Conservation (phyloP, 495 filamentous ascomycete species). For the Aspergillus egyptiacus region DNA sequence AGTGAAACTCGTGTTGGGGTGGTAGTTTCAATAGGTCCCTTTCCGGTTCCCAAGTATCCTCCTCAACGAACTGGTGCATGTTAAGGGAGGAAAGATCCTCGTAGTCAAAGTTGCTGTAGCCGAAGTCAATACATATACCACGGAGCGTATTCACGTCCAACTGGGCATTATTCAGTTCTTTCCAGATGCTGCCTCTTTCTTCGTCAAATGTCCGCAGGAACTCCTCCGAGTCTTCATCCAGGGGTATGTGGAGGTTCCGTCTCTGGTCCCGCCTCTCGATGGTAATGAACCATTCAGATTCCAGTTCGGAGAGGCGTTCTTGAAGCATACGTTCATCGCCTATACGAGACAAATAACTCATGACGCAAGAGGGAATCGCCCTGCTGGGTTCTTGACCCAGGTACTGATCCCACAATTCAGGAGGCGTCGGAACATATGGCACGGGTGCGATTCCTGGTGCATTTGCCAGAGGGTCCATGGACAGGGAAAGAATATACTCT, state of each 20-base stretch:
- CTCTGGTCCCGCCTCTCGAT: conserved; percentile 17
- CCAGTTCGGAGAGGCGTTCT: conserved; percentile 25
- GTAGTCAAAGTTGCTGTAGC: conserved; percentile 10
- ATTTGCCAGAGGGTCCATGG: conserved; percentile 15
- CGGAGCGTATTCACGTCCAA: conserved; percentile 18
- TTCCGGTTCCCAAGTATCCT: background rate
- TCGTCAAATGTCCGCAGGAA: conserved; percentile 24
- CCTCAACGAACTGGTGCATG: background rate
- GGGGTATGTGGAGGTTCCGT: conserved; percentile 9
- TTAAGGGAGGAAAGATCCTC: conserved; percentile 3
- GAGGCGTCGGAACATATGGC: background rate
- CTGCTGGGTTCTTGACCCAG: background rate
- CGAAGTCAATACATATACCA: conserved; percentile 16
- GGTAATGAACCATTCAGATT: conserved; percentile 18
- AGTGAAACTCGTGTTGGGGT: background rate
- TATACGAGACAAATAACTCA: conserved; percentile 23
- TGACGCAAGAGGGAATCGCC: conserved; percentile 9
- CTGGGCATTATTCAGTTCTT: conserved; percentile 19
- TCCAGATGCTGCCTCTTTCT: conserved; percentile 12
- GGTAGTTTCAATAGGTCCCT: conserved; percentile 3
- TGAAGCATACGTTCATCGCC: conserved; percentile 24
- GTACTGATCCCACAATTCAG: background rate
- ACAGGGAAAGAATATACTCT: conserved; percentile 21
- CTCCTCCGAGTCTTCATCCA: conserved; percentile 20
- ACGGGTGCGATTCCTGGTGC: background rate